A percentile compares a stretch with the other conserved stretches of the same genome.
Evolutionary conservation across 306 rosid genomes (phyloP).

Genomic region (Cucurbita moschata): DNA sequence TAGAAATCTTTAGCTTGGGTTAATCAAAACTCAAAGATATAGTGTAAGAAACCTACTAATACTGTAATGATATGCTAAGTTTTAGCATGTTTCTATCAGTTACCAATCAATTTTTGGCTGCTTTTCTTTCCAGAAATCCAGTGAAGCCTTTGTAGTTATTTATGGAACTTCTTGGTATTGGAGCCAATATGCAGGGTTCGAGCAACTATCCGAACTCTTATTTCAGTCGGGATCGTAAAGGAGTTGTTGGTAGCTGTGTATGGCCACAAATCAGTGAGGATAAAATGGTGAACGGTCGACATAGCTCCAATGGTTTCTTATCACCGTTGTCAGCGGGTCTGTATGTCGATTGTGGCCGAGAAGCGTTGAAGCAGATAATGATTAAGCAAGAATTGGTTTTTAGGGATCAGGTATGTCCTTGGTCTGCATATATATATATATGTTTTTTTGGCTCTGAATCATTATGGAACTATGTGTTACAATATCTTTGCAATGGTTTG

Average conservation of each 20-base stretch:
- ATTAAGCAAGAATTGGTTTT: conserved; percentile 1
- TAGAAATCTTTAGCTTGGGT: not conserved
- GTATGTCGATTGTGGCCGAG: conserved; percentile 2
- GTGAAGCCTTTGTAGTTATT: not conserved
- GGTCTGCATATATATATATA: not conserved
- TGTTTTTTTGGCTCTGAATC: not conserved
- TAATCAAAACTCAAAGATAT: not conserved
- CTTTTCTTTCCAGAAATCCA: not conserved
- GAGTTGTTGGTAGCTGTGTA: not conserved
- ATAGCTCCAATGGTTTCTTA: not conserved
- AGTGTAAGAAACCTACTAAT: too few species aligned
- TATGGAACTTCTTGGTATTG: conserved; percentile 11
- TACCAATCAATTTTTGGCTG: not conserved
- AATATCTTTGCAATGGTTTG: not conserved
- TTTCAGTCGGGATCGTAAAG: not conserved
- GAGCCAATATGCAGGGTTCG: conserved; percentile 5
- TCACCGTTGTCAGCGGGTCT: conserved; percentile 2
- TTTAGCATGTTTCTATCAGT: not conserved
- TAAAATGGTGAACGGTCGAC: not conserved
- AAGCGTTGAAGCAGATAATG: conserved; percentile 9
- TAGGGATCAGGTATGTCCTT: conserved; percentile 11
- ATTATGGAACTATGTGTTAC: not conserved
- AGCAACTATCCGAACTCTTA: not conserved
- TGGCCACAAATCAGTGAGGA: conserved; percentile 1
- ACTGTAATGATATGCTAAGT: not conserved